Percentiles rank a stretch among this genome's conserved stretches.
phyloP scores from a whole-genome alignment of 208 protist genomes.

The Dictyostelium gargantuum region DNA sequence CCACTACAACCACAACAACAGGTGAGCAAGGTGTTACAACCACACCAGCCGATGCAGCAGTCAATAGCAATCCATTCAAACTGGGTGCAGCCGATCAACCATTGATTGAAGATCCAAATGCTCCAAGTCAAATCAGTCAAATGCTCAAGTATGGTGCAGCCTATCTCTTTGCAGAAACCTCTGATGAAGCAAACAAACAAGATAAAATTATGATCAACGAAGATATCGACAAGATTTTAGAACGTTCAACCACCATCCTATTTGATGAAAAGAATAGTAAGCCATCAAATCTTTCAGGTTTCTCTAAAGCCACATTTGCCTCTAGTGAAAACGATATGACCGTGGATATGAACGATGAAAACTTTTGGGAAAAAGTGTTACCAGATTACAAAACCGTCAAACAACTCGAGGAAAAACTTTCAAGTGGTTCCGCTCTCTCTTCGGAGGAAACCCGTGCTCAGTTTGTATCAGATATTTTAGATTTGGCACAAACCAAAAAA shows the following conservation, averaged over 20 bases:
- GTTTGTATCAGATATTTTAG: constrained; percentile 18
- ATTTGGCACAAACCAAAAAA: neutral
- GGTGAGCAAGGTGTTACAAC: neutral
- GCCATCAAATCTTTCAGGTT: constrained; percentile 43
- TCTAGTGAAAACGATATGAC: constrained; percentile 31
- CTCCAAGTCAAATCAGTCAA: constrained; percentile 75
- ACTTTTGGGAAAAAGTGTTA: constrained; percentile 77
- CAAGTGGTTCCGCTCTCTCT: neutral
- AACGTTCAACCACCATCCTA: constrained; percentile 57
- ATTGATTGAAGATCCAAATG: constrained; percentile 53
- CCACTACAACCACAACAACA: neutral
- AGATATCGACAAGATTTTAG: constrained; percentile 78
- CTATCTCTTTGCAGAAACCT: constrained; percentile 71
- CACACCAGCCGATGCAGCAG: neutral
- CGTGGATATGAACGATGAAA: constrained; percentile 67
- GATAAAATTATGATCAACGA: constrained; percentile 64
- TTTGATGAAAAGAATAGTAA: constrained; percentile 62
- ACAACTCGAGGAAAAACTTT: constrained; percentile 56
- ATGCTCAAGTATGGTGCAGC: constrained; percentile 84
- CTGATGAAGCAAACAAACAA: constrained; percentile 41
- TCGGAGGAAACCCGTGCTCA: neutral
- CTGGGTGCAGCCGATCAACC: neutral
- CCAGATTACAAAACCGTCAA: constrained; percentile 60
- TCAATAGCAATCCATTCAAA: neutral
- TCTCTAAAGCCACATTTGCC: constrained; percentile 75